Evolutionary conservation across 345 rosid species (phyloP), one percentile per base, ranked within the genome.

Genomic region (Orychophragmus violaceus): DNA sequence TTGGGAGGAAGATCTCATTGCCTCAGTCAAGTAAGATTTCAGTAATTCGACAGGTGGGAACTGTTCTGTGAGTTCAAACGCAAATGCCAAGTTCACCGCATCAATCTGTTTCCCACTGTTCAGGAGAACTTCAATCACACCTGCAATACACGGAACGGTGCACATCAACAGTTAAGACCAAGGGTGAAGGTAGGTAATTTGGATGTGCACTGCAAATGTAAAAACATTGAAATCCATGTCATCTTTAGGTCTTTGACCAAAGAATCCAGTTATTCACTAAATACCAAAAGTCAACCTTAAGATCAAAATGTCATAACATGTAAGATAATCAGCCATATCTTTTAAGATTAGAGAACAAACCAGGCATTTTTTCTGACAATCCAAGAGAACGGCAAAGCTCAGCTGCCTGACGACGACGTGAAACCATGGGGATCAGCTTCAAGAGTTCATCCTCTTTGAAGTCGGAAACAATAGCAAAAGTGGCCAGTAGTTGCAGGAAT

Each of bases 351-450:
- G 70, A 69, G 68, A 68, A 71, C 86, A 78, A 76, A 94, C 99
- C 99, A 87, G 93, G 87, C 97, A 94, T 94, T 75, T 86, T 88
- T 28, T 83, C 87, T 37, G 96, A 79, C 62, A 94, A 77, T 72
- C 96, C 93, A 78, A 94, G 97, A 56, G 88, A 81, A 19, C 96
- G 94, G 71, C 86, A 95, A 18, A 95, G 81, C 73, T 89, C 96
- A 71, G 97, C 95, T 45, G 95, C 87, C 79, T 95, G 99, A 55
- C 91, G 97, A 45, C 99, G 96, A 71, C 97, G 97, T 56, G 97
- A 91, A 59, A 95, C 97, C 97, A 91, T 91, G 25, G 99, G 99
- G 58, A 95, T 80, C 18, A 95, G 82, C 85, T 87, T 82, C 52
- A 72, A 80, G 30, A 94, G 72, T 66, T 83, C 87, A 73, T 86